Evolutionary conservation across 2,329 filamentous ascomycete species (phyloP).

Genomic region (Cercospora zeina): DNA sequence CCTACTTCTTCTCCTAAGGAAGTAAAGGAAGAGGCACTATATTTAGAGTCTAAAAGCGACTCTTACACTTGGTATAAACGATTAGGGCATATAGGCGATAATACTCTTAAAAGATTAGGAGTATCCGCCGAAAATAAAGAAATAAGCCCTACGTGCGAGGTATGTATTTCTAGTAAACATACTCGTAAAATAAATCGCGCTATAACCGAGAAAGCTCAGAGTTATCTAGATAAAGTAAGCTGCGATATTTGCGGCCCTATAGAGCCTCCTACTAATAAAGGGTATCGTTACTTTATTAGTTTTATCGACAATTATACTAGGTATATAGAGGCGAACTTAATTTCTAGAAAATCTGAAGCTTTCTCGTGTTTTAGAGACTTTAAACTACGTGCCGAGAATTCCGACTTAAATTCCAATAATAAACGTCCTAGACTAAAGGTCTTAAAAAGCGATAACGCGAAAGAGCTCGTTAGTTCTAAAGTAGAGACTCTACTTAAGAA

Average conservation of each 20-base stretch:
- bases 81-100: slow-evolving; percentile 14
- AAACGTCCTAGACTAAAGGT: slow-evolving; percentile 17
- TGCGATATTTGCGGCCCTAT: slow-evolving; percentile 17
- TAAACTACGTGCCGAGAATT: not conserved
- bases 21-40: slow-evolving; percentile 8
- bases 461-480: not conserved
- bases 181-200: slow-evolving; percentile 15
- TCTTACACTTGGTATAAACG: slow-evolving; percentile 14
- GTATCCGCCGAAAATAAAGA: not conserved
- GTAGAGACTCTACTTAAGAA: no score
- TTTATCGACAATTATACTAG: slow-evolving; percentile 20
- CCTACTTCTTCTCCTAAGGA: not conserved
- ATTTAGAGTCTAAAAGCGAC: slow-evolving; percentile 6
- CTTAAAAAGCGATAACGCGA: slow-evolving; percentile 20
- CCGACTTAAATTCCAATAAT: not conserved
- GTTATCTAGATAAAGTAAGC: slow-evolving; percentile 19
- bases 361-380: slow-evolving; percentile 12
- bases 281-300: slow-evolving; percentile 17
- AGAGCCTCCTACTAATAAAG: slow-evolving; percentile 14
- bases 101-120: slow-evolving; percentile 9
- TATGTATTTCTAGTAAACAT: slow-evolving; percentile 11
- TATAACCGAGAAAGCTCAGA: slow-evolving; percentile 11
- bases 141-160: slow-evolving; percentile 5
- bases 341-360: slow-evolving; percentile 16
- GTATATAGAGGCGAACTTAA: slow-evolving; percentile 16